phyloP scores from a whole-genome alignment of 1,284 basidiomycete genomes.

The Papiliotrema terrestris region DNA sequence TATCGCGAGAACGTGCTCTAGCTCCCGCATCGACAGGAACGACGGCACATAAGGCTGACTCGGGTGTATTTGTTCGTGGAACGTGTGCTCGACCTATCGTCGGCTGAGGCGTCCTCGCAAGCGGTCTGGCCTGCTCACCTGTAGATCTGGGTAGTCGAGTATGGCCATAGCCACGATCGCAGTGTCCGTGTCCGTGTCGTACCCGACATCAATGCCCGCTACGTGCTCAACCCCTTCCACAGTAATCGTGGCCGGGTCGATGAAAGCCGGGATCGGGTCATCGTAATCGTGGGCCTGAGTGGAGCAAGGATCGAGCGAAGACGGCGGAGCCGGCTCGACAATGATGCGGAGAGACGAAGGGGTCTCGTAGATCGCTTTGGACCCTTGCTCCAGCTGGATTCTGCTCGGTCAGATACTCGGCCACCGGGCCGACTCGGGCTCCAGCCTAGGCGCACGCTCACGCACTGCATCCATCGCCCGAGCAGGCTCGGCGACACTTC shows the following conservation, averaged over 20 bases:
- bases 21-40: conserved; percentile 2
- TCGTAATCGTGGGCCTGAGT: not conserved
- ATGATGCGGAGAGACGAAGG: not conserved
- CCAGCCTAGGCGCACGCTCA: too few relatives aligned
- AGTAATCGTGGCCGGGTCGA: not conserved
- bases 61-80: not conserved
- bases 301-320: not conserved
- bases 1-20: not conserved
- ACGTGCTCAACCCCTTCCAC: not conserved
- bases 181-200: not conserved
- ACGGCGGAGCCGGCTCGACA: not conserved
- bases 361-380: not conserved
- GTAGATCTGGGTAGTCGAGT: not conserved
- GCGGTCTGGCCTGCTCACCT: not conserved
- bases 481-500: too few relatives aligned
- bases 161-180: conserved; percentile 1
- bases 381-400: not conserved
- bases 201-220: conserved; percentile 4
- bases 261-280: not conserved
- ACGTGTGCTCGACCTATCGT: conserved; percentile 3
- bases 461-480: too few relatives aligned
- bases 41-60: conserved; percentile 5
- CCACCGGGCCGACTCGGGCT: too few relatives aligned
- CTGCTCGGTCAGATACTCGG: not conserved
- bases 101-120: not conserved